Conservation (phyloP, 2,329 filamentous ascomycete species). For the Bipolaris victoriae region DNA sequence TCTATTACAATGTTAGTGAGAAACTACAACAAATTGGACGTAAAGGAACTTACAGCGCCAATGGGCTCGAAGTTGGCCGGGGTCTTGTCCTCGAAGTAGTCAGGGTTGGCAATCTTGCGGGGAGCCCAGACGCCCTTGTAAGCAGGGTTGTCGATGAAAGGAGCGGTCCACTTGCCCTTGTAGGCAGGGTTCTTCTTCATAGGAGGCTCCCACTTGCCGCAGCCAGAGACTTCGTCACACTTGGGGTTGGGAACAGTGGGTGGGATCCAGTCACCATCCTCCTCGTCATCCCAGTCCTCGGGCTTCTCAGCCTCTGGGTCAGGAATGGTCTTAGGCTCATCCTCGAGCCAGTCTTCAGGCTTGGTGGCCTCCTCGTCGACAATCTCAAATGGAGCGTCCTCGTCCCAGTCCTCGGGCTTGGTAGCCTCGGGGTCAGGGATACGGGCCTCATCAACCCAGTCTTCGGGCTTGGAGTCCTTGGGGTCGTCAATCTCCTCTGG, state of each 20-base stretch:
- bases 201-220: slow-evolving; percentile 89
- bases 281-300: slow-evolving; percentile 99
- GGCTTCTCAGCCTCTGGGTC: slow-evolving; percentile 98
- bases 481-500: slow-evolving; percentile 91
- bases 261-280: slow-evolving; percentile 96
- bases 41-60: slow-evolving; percentile 75
- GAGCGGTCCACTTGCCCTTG: slow-evolving; percentile 98
- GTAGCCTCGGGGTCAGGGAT: slow-evolving; percentile 90
- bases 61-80: slow-evolving; percentile 98
- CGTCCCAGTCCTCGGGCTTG: slow-evolving; percentile 99
- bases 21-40: background rate
- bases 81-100: slow-evolving; percentile 96
- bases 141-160: slow-evolving; percentile 92
- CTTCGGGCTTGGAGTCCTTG: slow-evolving; percentile 90
- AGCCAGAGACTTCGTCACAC: slow-evolving; percentile 91
- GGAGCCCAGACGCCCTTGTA: slow-evolving; percentile 98
- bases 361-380: slow-evolving; percentile 89
- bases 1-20: slow-evolving; percentile 57
- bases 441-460: slow-evolving; percentile 93
- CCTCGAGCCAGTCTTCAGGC: slow-evolving; percentile 95
- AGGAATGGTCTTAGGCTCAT: slow-evolving; percentile 80
- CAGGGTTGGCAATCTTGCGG: slow-evolving; percentile 94
- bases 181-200: slow-evolving; percentile 94
- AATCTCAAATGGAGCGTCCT: slow-evolving; percentile 96
- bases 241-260: slow-evolving; percentile 94